These are phyloP conservation scores for Vitis rotundifolia DNA, from an alignment of 164 flowering plant species.

Conservation along the genomic window DNA sequence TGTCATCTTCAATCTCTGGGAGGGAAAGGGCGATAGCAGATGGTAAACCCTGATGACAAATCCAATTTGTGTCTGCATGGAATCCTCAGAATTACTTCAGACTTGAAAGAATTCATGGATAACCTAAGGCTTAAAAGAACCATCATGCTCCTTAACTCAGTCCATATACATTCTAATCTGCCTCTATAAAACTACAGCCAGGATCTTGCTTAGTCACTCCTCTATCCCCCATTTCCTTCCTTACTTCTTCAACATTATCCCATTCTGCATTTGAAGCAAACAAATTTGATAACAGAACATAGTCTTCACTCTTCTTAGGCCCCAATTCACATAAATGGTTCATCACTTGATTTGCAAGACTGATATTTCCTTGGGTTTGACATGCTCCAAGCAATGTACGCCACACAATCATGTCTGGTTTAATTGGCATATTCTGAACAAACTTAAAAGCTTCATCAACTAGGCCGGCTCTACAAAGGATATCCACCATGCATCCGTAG, in stretches of 20 bases:
- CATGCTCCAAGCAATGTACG: slow-evolving; percentile 37
- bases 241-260: slow-evolving; percentile 26
- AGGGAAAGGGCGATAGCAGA: no score
- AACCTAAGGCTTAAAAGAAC: not conserved
- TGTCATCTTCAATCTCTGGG: no score
- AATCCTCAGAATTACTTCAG: no score
- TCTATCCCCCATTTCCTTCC: slow-evolving; percentile 24
- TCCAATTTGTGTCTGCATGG: no score
- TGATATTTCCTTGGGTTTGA: slow-evolving; percentile 17
- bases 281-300: slow-evolving; percentile 28
- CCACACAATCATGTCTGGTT: slow-evolving; percentile 32
- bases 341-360: slow-evolving; percentile 20
- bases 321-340: slow-evolving; percentile 17
- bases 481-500: slow-evolving; percentile 48
- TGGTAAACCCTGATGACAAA: no score
- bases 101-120: no score
- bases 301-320: slow-evolving; percentile 26
- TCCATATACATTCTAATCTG: slow-evolving; percentile 1
- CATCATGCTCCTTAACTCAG: not conserved
- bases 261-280: slow-evolving; percentile 31
- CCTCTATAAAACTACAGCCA: slow-evolving; percentile 11
- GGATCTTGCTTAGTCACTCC: slow-evolving; percentile 17
- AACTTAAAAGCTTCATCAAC: slow-evolving; percentile 35
- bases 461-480: slow-evolving; percentile 36
- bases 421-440: slow-evolving; percentile 28